Percentiles rank a stretch among this genome's conserved stretches.
Evolutionary conservation across 176 grass and related monocot genomes (phyloP).

Genomic region (Melocanna baccifera): DNA sequence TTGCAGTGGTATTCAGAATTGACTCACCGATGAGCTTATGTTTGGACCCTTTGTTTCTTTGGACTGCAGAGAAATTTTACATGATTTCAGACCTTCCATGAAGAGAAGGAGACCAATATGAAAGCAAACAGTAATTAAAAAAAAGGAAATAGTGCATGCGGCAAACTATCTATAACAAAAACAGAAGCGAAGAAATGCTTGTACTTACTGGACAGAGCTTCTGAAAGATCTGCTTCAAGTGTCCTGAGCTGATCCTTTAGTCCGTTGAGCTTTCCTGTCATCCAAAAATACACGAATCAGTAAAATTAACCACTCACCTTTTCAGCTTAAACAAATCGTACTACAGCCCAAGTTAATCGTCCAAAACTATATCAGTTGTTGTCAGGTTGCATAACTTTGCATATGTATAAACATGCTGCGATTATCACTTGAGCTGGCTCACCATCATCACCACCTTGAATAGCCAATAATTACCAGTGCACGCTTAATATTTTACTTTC

Average conservation of each 20-base stretch:
- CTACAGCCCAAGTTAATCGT: neutral
- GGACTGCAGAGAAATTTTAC: slow-evolving; percentile 31
- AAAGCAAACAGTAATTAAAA: neutral
- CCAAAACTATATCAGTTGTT: neutral
- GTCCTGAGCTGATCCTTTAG: slow-evolving; percentile 60
- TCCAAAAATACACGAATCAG: neutral
- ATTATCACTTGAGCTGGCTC: neutral
- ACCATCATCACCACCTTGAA: neutral
- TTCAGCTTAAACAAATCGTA: neutral
- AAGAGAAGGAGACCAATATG: neutral
- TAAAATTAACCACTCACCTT: neutral
- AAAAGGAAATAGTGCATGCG: neutral
- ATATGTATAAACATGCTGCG: neutral
- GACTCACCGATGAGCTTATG: slow-evolving; percentile 33
- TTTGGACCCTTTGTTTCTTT: slow-evolving; percentile 49
- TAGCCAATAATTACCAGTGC: neutral
- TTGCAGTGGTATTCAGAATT: slow-evolving; percentile 39
- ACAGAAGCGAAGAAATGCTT: neutral
- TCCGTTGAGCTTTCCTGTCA: slow-evolving; percentile 41
- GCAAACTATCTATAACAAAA: neutral
- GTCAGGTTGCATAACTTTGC: neutral
- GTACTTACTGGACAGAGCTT: slow-evolving; percentile 46
- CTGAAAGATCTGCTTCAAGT: slow-evolving; percentile 38
- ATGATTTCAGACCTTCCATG: neutral
- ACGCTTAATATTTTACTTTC: neutral